A percentile compares a stretch with the other conserved stretches of the same genome.
phyloP scores from a whole-genome alignment of 2,329 filamentous ascomycete species.

The Grosmannia clavigera region DNA sequence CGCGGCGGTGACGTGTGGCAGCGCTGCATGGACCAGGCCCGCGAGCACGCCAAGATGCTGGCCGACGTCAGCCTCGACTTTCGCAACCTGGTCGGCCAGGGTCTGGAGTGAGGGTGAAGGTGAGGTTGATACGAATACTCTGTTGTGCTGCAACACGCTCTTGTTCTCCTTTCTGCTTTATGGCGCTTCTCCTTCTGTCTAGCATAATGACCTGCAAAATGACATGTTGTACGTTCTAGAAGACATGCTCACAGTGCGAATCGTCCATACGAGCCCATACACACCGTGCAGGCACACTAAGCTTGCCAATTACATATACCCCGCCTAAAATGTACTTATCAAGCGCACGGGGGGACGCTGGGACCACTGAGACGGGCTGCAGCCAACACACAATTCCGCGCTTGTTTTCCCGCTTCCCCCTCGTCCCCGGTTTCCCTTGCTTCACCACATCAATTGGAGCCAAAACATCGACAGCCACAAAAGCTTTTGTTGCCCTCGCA shows the following conservation, averaged over 20 bases:
- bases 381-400: background rate
- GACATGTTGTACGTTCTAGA: too few species aligned
- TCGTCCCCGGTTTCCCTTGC: background rate
- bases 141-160: too few species aligned
- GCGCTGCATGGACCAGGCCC: constrained; percentile 71
- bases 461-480: background rate
- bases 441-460: background rate
- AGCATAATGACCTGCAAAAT: too few species aligned
- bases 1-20: constrained; percentile 64
- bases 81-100: constrained; percentile 61
- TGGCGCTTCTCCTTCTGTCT: too few species aligned
- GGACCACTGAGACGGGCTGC: background rate
- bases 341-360: background rate
- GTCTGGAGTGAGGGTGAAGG: constrained; percentile 19
- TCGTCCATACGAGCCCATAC: background rate
- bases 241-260: too few species aligned
- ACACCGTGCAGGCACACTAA: background rate
- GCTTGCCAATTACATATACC: background rate
- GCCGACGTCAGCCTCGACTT: constrained; percentile 86
- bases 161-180: too few species aligned
- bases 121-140: too few species aligned
- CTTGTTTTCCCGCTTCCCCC: background rate
- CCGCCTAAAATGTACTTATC: background rate
- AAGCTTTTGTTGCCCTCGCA: background rate
- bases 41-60: constrained; percentile 67